These are phyloP conservation scores for Pichia nanzhaoensis DNA, from an alignment of 805 yeast species.

Conservation along the genomic window DNA sequence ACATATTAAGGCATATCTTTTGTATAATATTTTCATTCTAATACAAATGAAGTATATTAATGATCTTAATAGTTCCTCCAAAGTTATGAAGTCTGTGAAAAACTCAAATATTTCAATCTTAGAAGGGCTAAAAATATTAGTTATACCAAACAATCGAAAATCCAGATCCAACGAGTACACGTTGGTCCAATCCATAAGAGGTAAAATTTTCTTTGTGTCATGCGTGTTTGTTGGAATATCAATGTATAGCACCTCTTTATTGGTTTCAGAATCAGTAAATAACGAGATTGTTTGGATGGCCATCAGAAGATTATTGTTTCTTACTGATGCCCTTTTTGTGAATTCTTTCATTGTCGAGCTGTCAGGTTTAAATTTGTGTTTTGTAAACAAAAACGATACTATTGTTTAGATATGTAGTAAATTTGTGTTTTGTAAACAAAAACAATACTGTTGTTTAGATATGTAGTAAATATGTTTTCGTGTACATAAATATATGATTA, in stretches of 20 bases:
- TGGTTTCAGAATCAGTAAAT: not conserved
- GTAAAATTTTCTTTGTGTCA: not conserved
- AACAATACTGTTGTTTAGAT: no score
- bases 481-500: no score
- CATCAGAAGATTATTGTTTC: slow-evolving; percentile 4
- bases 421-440: not conserved
- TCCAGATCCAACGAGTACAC: not conserved
- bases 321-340: slow-evolving; percentile 8
- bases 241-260: not conserved
- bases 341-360: slow-evolving; percentile 10
- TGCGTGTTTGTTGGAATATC: not conserved
- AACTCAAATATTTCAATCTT: slow-evolving; percentile 7
- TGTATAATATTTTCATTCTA: slow-evolving; percentile 19
- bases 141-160: not conserved
- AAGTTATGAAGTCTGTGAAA: not conserved
- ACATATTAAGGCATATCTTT: slow-evolving; percentile 25
- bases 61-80: slow-evolving; percentile 11
- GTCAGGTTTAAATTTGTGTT: slow-evolving; percentile 4
- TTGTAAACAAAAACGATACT: slow-evolving; percentile 4
- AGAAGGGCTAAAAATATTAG: slow-evolving; percentile 20
- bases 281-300: not conserved
- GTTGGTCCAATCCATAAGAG: not conserved
- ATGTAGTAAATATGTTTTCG: no score
- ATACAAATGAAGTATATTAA: slow-evolving; percentile 26
- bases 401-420: slow-evolving; percentile 4